Evolutionary conservation across 1,284 basidiomycete species (phyloP), one percentile per base, ranked within the genome.

Genomic region (Trichosporon inkin): DNA sequence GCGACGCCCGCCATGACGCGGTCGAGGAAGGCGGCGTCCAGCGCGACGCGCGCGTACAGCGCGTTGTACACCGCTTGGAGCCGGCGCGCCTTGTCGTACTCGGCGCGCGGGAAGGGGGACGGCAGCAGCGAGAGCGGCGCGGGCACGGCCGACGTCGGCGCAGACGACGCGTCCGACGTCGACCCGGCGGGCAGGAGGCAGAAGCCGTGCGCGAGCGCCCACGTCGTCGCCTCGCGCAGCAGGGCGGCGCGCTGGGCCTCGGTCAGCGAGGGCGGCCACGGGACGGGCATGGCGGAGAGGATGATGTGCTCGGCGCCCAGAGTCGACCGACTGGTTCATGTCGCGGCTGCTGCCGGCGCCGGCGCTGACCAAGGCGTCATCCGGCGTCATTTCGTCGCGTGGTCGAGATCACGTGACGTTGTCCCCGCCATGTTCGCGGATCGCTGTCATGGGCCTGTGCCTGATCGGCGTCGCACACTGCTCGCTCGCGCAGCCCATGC

Each of bases 61-160:
- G 84, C 80, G 76, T 97, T 96, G 77, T 94, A 98, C 0, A 84
- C 77, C 0, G 82, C 81, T 74, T 97, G 93, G 3, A 98, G 76
- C 22, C 77, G 72, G 60, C 83, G 78, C 0, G 89, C 91, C 17
- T 83, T 81, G 2, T 84, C 69, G 72, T 94, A 97, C 11, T 90
- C 80, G 1, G 72, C 56, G 16, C 87, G 82, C 0, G 95, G 94
- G 66, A 97, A 86, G 0, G 93, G 92, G 0, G 91, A 86, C 0
- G 94, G 94, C 65, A 95, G 83, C 54, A 98, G 82, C 1, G 92
- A 84, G 68, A 95, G 81, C 0, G 95, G 94, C 0, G 92, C 93
- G 72, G 96, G 90, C 66, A 94, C 90, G 0, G 86, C 87, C 6
- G 86, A 84, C 19, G 86, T 85, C 0, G 88, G 88, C 8, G 28